phyloP scores from a whole-genome alignment of 306 rosid species.

The Glycyrrhiza uralensis region DNA sequence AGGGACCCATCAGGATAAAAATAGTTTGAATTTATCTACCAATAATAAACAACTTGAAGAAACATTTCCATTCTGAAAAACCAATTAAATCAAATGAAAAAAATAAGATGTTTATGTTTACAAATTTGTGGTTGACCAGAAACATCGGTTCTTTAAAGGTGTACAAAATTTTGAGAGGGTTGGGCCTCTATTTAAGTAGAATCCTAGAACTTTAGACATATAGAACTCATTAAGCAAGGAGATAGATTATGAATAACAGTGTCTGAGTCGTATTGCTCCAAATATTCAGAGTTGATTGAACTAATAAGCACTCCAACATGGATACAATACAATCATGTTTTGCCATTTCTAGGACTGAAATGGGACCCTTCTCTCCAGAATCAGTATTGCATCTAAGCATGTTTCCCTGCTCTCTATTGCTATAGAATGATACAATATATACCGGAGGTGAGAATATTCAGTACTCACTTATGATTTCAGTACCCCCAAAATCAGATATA shows the following conservation, averaged over 20 bases:
- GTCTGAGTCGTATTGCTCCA: neutral
- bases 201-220: neutral
- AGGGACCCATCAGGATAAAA: slow-evolving; percentile 3
- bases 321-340: neutral
- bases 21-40: neutral
- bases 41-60: slow-evolving; percentile 15
- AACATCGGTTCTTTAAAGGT: neutral
- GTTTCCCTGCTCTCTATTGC: neutral
- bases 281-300: neutral
- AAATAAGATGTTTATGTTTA: neutral
- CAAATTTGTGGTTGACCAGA: neutral
- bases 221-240: neutral
- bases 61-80: slow-evolving; percentile 3
- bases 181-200: neutral
- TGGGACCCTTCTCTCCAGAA: neutral
- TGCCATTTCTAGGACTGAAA: neutral
- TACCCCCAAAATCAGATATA: neutral
- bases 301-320: neutral
- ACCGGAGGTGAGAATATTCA: neutral
- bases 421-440: neutral
- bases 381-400: neutral
- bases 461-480: neutral
- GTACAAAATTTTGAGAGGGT: neutral
- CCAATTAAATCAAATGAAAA: neutral
- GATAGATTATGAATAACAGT: neutral